These are phyloP conservation scores for Alternaria gansuensis DNA, from an alignment of 2,329 filamentous ascomycete genomes.

Conservation along the genomic window DNA sequence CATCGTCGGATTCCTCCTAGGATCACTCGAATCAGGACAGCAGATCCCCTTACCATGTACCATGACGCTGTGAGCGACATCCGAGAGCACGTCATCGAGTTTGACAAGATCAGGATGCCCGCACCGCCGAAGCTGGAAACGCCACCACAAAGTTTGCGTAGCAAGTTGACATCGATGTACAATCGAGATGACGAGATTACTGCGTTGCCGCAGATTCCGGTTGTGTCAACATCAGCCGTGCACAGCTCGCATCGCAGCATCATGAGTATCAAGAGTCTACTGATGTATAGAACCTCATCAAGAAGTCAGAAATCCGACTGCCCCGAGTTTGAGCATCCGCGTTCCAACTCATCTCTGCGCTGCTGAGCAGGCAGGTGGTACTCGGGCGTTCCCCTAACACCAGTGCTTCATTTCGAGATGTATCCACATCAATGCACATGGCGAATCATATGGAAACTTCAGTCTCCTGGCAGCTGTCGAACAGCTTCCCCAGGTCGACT, in stretches of 20 bases:
- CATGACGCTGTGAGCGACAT: slow-evolving; percentile 33
- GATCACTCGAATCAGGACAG: slow-evolving; percentile 18
- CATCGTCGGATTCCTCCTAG: slow-evolving; percentile 5
- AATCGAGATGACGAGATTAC: slow-evolving; percentile 29
- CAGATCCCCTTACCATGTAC: slow-evolving; percentile 14
- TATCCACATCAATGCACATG: neutral
- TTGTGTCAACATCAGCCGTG: neutral
- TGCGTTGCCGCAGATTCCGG: slow-evolving; percentile 25
- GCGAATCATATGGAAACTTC: neutral
- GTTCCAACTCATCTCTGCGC: slow-evolving; percentile 1
- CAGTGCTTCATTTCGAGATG: neutral
- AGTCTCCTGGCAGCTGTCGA: neutral
- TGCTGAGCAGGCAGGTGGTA: neutral
- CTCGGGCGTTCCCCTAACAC: too few species aligned
- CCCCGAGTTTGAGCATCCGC: neutral
- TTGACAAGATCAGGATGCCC: slow-evolving; percentile 33
- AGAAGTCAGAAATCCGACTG: slow-evolving; percentile 5
- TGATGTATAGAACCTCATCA: slow-evolving; percentile 28
- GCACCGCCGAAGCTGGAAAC: slow-evolving; percentile 35
- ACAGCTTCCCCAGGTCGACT: too few species aligned
- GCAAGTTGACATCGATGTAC: slow-evolving; percentile 20
- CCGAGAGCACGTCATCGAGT: slow-evolving; percentile 37
- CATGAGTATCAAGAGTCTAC: slow-evolving; percentile 35
- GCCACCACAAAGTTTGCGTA: slow-evolving; percentile 28
- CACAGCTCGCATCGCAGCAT: slow-evolving; percentile 25